These are phyloP conservation scores for Avena atlantica DNA, from an alignment of 176 grass and related monocot genomes.

Conservation along the genomic window DNA sequence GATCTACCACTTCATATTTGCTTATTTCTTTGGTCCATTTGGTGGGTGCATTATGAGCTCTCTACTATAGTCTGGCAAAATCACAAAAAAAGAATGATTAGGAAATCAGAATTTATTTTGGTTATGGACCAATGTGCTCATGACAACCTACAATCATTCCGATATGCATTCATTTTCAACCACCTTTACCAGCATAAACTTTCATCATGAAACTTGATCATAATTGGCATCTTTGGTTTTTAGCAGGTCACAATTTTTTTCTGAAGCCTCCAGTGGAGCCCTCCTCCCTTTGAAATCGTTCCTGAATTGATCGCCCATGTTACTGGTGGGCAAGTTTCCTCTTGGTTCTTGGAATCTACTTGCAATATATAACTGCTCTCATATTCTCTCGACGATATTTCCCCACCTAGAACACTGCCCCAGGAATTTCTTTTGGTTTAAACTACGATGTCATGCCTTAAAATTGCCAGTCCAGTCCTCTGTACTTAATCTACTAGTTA, in stretches of 20 bases:
- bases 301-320: not conserved
- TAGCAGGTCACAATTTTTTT: not conserved
- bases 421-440: constrained; percentile 39
- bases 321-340: constrained; percentile 32
- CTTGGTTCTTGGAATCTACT: constrained; percentile 2
- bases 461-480: not conserved
- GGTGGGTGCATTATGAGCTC: constrained; percentile 17
- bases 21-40: constrained; percentile 2
- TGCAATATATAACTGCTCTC: not conserved
- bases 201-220: constrained; percentile 53
- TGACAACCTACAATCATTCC: constrained; percentile 45
- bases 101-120: constrained; percentile 47
- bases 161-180: constrained; percentile 57
- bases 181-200: constrained; percentile 53
- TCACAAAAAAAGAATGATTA: not conserved
- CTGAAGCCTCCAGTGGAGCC: not conserved
- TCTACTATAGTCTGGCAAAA: constrained; percentile 52
- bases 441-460: constrained; percentile 16
- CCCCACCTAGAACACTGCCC: constrained; percentile 1
- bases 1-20: not conserved
- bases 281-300: not conserved
- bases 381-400: not conserved
- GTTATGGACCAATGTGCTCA: constrained; percentile 56
- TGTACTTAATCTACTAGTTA: constrained; percentile 44
- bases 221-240: constrained; percentile 44